These are phyloP conservation scores for Auricularia sp. DNA, from an alignment of 768 basidiomycete species.

Conservation along the genomic window DNA sequence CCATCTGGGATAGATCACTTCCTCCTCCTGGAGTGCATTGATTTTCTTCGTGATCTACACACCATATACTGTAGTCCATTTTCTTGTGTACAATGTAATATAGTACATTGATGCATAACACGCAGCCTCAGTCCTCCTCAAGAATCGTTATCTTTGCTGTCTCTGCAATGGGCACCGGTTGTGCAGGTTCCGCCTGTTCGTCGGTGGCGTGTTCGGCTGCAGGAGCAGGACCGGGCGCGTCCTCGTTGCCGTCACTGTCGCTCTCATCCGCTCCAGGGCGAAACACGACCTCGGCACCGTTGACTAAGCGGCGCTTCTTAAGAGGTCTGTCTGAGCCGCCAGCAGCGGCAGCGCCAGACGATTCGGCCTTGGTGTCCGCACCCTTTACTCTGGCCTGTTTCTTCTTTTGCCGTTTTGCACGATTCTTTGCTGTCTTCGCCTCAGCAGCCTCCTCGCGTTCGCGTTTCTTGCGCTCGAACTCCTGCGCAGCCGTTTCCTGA, in stretches of 20 bases:
- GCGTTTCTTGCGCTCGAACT: constrained; percentile 64
- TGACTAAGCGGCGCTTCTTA: constrained; percentile 76
- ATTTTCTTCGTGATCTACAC: too few species aligned
- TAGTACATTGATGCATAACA: not conserved
- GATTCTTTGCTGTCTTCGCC: constrained; percentile 90
- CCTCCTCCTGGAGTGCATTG: not conserved
- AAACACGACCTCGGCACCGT: constrained; percentile 61
- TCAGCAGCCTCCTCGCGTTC: constrained; percentile 64
- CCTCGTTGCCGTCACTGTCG: constrained; percentile 27
- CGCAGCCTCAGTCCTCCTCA: constrained; percentile 22
- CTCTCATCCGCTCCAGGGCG: constrained; percentile 37
- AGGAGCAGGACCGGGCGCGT: not conserved
- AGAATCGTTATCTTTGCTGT: constrained; percentile 23
- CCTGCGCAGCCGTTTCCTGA: constrained; percentile 61
- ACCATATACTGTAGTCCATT: too few species aligned
- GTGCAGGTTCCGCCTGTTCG: constrained; percentile 1
- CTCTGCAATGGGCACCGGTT: constrained; percentile 2
- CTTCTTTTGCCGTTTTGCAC: constrained; percentile 89
- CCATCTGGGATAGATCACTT: not conserved
- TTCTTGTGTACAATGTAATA: too few species aligned
- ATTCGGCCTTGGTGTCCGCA: constrained; percentile 17
- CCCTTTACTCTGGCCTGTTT: constrained; percentile 26
- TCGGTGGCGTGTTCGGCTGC: constrained; percentile 4
- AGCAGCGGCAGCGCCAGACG: not conserved
- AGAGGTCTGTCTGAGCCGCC: constrained; percentile 30